Evolutionary conservation across 1,284 basidiomycete species (phyloP).

Genomic region (Polyporus tsugae): DNA sequence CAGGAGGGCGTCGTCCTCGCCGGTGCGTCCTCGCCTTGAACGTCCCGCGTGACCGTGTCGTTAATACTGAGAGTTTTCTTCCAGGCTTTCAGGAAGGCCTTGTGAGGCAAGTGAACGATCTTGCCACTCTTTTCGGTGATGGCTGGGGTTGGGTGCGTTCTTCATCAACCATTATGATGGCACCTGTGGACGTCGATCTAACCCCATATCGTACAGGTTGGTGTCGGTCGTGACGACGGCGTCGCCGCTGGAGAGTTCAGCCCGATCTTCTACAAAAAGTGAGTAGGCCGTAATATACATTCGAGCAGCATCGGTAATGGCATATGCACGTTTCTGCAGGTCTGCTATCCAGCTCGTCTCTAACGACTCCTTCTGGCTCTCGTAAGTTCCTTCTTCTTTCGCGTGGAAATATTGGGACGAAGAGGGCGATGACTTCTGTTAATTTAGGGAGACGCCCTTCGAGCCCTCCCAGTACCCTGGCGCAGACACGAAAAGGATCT

Average conservation of each 20-base stretch:
- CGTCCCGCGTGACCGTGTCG: too few species aligned
- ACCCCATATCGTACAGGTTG: constrained; percentile 47
- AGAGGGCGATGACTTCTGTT: neutral
- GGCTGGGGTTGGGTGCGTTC: constrained; percentile 58
- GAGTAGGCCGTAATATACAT: constrained; percentile 18
- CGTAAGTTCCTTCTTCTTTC: constrained; percentile 44
- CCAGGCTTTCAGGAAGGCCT: constrained; percentile 69
- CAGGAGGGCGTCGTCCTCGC: constrained; percentile 49
- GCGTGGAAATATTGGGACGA: neutral
- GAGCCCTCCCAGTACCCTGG: constrained; percentile 59
- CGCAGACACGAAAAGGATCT: constrained; percentile 60
- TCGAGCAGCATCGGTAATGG: neutral
- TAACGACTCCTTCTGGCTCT: constrained; percentile 65
- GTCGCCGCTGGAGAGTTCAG: constrained; percentile 64
- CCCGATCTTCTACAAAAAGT: constrained; percentile 71
- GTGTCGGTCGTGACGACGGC: constrained; percentile 72
- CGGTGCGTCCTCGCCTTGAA: constrained; percentile 36
- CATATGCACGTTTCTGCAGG: constrained; percentile 33
- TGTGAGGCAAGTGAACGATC: constrained; percentile 65
- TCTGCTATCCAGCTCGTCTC: constrained; percentile 49
- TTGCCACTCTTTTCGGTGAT: constrained; percentile 60
- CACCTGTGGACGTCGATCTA: neutral
- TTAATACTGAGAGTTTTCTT: neutral
- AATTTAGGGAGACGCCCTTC: constrained; percentile 55
- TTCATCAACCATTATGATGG: neutral